Evolutionary conservation across 805 yeast genomes (phyloP).

Genomic region (Osmozyma mogii): DNA sequence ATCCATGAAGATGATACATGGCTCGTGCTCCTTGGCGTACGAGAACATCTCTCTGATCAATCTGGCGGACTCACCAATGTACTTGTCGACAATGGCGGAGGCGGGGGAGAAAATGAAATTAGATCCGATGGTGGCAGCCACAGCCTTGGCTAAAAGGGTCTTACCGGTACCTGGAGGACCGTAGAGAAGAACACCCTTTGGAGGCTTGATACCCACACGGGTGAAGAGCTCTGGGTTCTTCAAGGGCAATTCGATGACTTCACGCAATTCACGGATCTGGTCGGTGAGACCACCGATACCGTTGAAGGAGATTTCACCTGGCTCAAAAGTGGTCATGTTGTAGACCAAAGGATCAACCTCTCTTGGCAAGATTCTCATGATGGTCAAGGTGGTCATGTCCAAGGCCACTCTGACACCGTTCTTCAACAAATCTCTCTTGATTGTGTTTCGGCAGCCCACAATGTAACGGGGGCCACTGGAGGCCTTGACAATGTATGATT

Average conservation of each 20-base stretch:
- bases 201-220: slow-evolving; percentile 97
- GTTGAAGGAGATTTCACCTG: slow-evolving; percentile 92
- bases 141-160: slow-evolving; percentile 92
- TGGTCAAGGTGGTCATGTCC: slow-evolving; percentile 95
- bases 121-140: slow-evolving; percentile 97
- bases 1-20: slow-evolving; percentile 97
- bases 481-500: slow-evolving; percentile 91
- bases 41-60: slow-evolving; percentile 96
- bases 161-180: slow-evolving; percentile 99
- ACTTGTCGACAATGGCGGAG: slow-evolving; percentile 94
- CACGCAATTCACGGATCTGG: slow-evolving; percentile 93
- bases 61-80: slow-evolving; percentile 96
- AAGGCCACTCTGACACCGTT: slow-evolving; percentile 95
- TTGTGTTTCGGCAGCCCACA: slow-evolving; percentile 93
- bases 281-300: slow-evolving; percentile 96
- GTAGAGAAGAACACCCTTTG: slow-evolving; percentile 91
- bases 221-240: slow-evolving; percentile 94
- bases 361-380: slow-evolving; percentile 94
- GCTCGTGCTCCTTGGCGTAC: slow-evolving; percentile 96
- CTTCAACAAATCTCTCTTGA: slow-evolving; percentile 71
- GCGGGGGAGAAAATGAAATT: slow-evolving; percentile 98
- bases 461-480: slow-evolving; percentile 96
- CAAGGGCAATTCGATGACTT: slow-evolving; percentile 93
- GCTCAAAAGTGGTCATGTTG: slow-evolving; percentile 96
- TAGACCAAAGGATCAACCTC: slow-evolving; percentile 98